Conservation (phyloP, 306 rosid genomes). For the Nissolia schottii region DNA sequence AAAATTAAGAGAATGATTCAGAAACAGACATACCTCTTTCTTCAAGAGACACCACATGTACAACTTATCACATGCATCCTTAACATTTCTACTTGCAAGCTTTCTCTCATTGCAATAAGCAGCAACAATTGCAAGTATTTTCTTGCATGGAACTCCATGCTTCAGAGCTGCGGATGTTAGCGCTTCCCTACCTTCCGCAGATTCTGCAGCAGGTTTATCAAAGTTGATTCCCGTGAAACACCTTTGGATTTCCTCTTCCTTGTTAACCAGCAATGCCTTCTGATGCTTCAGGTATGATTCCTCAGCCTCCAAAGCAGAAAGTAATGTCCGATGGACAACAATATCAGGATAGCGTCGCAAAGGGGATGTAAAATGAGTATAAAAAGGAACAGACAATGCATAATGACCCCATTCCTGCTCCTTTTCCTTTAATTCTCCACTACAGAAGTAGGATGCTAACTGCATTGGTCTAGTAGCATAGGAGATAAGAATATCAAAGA, state of each 20-base stretch:
- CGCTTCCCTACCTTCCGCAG: slow-evolving; percentile 56
- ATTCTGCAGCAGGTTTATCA: slow-evolving; percentile 65
- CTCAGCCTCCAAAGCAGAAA: slow-evolving; percentile 83
- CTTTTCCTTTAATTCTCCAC: slow-evolving; percentile 49
- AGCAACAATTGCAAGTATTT: slow-evolving; percentile 56
- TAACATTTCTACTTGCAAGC: slow-evolving; percentile 64
- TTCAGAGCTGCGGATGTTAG: slow-evolving; percentile 65
- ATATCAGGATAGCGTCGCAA: slow-evolving; percentile 94
- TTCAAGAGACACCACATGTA: slow-evolving; percentile 72
- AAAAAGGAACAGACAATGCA: slow-evolving; percentile 69
- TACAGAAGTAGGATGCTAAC: slow-evolving; percentile 75
- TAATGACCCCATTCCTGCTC: slow-evolving; percentile 70
- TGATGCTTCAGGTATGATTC: slow-evolving; percentile 48
- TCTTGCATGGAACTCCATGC: slow-evolving; percentile 52
- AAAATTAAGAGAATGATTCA: neutral
- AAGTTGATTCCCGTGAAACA: slow-evolving; percentile 71
- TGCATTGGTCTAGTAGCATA: slow-evolving; percentile 85
- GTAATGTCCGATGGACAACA: slow-evolving; percentile 76
- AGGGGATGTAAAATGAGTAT: slow-evolving; percentile 94
- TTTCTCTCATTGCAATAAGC: slow-evolving; percentile 72
- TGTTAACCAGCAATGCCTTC: slow-evolving; percentile 20
- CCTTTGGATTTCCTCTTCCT: slow-evolving; percentile 31
- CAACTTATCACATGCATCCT: slow-evolving; percentile 80
- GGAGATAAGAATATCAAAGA: slow-evolving; percentile 53
- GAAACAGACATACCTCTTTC: slow-evolving; percentile 51